A percentile compares a stretch with the other conserved stretches of the same genome.
Conservation (phyloP, 768 basidiomycete genomes). For the Calocera viscosa region DNA sequence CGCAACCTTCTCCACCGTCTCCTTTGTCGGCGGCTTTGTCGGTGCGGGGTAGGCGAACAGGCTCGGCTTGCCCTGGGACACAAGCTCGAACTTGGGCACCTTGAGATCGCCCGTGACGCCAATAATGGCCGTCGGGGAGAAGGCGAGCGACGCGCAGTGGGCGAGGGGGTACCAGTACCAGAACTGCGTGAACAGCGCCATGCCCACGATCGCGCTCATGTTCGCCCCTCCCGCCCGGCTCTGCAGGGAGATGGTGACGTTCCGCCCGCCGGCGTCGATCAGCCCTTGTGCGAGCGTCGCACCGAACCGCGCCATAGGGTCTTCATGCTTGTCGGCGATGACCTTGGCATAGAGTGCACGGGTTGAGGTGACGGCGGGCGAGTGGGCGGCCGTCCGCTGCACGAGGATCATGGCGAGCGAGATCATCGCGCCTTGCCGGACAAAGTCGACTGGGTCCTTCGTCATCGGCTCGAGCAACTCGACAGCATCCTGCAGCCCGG, state of each 20-base stretch:
- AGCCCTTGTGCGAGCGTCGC: constrained; percentile 92
- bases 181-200: constrained; percentile 96
- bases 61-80: constrained; percentile 81
- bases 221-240: constrained; percentile 87
- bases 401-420: constrained; percentile 94
- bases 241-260: constrained; percentile 86
- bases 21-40: constrained; percentile 83
- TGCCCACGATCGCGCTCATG: constrained; percentile 92
- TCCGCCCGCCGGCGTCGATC: constrained; percentile 94
- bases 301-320: constrained; percentile 96
- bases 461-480: constrained; percentile 97
- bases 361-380: constrained; percentile 64
- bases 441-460: constrained; percentile 95
- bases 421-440: constrained; percentile 92
- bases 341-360: constrained; percentile 84
- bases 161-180: constrained; percentile 99
- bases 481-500: constrained; percentile 92
- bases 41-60: constrained; percentile 83
- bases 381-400: constrained; percentile 85
- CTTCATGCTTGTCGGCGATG: constrained; percentile 91
- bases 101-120: constrained; percentile 77
- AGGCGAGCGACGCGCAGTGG: constrained; percentile 82
- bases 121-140: constrained; percentile 91
- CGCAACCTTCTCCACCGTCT: constrained; percentile 80
- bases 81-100: constrained; percentile 88